Evolutionary conservation across 2,329 filamentous ascomycete species (phyloP).

Genomic region (Diplodia corticola): DNA sequence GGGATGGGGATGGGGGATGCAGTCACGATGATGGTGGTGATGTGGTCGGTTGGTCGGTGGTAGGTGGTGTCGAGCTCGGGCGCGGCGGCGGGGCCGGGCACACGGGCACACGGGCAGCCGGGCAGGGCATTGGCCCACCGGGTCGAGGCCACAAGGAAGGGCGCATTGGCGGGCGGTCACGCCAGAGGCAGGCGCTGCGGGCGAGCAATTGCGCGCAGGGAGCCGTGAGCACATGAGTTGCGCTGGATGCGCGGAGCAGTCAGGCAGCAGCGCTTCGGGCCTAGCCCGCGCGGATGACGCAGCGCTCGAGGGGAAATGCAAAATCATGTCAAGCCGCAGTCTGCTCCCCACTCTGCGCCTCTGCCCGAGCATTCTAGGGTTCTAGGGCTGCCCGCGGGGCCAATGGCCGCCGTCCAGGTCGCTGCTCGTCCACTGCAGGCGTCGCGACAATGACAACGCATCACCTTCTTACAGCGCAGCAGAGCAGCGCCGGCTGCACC

Average conservation of each 20-base stretch:
- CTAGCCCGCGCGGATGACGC: conserved; percentile 19
- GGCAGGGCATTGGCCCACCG: neutral
- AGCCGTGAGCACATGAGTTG: conserved; percentile 16
- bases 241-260: conserved; percentile 3
- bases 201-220: conserved; percentile 16
- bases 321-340: conserved; percentile 11
- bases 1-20: neutral
- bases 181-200: conserved; percentile 3
- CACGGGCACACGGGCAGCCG: neutral
- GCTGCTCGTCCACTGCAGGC: conserved; percentile 11
- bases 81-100: neutral
- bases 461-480: conserved; percentile 19
- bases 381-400: conserved; percentile 10
- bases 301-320: neutral
- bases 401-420: conserved; percentile 21
- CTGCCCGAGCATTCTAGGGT: conserved; percentile 14
- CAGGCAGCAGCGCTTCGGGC: conserved; percentile 14
- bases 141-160: neutral
- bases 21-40: conserved; percentile 2
- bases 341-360: conserved; percentile 20
- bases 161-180: neutral
- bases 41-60: neutral
- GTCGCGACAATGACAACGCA: conserved; percentile 22
- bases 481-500: conserved; percentile 14
- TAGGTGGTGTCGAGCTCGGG: neutral